Base-by-base conservation (phyloP, 306 rosid genomes). In the Macrotyloma uniflorum region DNA sequence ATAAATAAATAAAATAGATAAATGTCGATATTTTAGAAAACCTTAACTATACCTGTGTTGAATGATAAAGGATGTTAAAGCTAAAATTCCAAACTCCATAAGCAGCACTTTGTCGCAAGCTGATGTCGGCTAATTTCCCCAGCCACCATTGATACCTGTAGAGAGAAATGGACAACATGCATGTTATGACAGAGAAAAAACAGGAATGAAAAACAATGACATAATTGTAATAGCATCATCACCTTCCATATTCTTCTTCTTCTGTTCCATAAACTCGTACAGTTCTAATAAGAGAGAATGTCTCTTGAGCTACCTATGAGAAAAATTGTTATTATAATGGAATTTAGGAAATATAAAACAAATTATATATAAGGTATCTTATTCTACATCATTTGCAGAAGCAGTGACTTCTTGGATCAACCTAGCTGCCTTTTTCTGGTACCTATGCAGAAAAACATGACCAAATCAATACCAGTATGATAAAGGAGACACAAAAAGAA, bases 241-340 rank as follows among this genome's bases (percentile, higher is more conserved):
- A 95, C 98, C 98, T 92, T 81, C 88, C 90, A 20, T 85, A 82
- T 84, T 95, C 98, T 82, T 83, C 85, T 83, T 88, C 82, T 84
- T 95, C 98, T 8, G 98, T 92, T 71, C 98, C 98, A 85, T 92
- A 89, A 81, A 95, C 97, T 28, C 98, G 97, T 36, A 92, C 98
- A 20, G 98, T 95, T 83, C 98, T 88, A 78, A 95, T 83, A 78
- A 95, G 90, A 81, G 98, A 92, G 79, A 88, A 85, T 46, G 98
- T 92, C 86, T 95, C 98, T 85, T 95, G 98, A 38, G 97, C 93
- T 85, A 95, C 98, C 98, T 91, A 84, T 64, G 66, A 79, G 69
- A 72, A 72, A 72, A 28, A 24, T 50, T 45, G 59, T 46, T 20
- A 64, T 51, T 22, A 74, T 30, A 43, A 50, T 35, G 35, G 43